Conservation (phyloP, 2,329 filamentous ascomycete genomes). For the Didymella keratinophila region DNA sequence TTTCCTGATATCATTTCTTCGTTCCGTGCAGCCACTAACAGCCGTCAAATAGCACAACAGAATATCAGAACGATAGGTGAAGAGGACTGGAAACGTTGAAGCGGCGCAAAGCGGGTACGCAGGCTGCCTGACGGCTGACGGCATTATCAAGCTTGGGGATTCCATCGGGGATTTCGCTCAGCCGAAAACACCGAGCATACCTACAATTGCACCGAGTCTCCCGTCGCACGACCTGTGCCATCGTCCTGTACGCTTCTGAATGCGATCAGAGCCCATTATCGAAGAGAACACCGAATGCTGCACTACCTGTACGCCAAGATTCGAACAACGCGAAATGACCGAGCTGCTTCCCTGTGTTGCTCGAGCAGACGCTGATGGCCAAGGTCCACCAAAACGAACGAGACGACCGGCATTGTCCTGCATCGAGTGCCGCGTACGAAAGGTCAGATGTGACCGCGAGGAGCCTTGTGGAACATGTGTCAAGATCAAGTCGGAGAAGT, state of each 20-base stretch:
- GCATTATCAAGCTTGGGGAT: background rate
- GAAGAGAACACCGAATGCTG: background rate
- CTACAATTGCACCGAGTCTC: background rate
- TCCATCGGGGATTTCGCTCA: background rate
- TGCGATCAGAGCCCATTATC: background rate
- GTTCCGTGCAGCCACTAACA: no score
- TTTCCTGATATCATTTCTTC: no score
- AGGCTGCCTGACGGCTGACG: background rate
- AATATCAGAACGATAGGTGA: no score
- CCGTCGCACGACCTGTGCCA: background rate
- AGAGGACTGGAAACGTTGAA: no score
- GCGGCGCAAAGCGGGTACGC: background rate
- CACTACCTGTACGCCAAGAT: no score
- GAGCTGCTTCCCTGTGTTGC: slow-evolving; percentile 6
- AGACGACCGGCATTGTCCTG: slow-evolving; percentile 42
- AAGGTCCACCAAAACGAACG: slow-evolving; percentile 31
- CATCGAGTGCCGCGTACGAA: slow-evolving; percentile 41
- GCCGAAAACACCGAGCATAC: background rate
- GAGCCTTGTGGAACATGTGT: slow-evolving; percentile 39
- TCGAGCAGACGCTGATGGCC: slow-evolving; percentile 11
- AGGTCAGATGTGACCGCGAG: slow-evolving; percentile 41
- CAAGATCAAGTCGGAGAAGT: slow-evolving; percentile 32
- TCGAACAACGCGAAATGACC: background rate
- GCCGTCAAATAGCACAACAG: no score
- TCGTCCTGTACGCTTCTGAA: background rate